Evolutionary conservation across 306 rosid genomes (phyloP).

Genomic region (Vigna unguiculata): DNA sequence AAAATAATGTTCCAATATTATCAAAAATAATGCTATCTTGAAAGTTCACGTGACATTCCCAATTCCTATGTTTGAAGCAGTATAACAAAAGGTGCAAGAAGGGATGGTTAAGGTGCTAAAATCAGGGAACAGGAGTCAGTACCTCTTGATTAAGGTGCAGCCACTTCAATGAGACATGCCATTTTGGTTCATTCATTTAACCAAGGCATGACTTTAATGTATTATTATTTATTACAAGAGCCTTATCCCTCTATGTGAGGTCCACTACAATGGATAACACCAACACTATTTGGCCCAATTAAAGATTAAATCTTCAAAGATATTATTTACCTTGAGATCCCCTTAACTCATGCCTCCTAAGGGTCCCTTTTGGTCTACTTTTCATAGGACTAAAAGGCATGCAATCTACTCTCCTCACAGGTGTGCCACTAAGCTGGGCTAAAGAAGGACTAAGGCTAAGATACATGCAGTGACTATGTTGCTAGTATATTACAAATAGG

Average conservation of each 20-base stretch:
- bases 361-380: not conserved
- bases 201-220: not conserved
- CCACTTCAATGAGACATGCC: not conserved
- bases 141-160: slow-evolving; percentile 23
- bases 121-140: not conserved
- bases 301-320: not conserved
- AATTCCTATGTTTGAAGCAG: slow-evolving; percentile 6
- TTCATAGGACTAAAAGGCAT: not conserved
- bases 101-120: not conserved
- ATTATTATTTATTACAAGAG: not conserved
- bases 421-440: not conserved
- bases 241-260: not conserved
- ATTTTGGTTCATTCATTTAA: not conserved
- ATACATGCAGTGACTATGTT: not conserved
- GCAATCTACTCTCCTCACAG: not conserved
- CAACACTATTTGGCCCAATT: not conserved
- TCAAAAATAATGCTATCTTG: not conserved
- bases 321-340: not conserved
- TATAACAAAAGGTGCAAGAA: slow-evolving; percentile 8
- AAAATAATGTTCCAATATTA: slow-evolving; percentile 17
- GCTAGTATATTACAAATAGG: not conserved
- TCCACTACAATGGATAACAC: no score
- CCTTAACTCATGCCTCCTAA: not conserved
- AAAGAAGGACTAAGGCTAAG: not conserved
- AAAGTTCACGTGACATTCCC: not conserved